These are phyloP conservation scores for Sporisorium graminicola DNA, from an alignment of 1,284 basidiomycete genomes.

Conservation along the genomic window DNA sequence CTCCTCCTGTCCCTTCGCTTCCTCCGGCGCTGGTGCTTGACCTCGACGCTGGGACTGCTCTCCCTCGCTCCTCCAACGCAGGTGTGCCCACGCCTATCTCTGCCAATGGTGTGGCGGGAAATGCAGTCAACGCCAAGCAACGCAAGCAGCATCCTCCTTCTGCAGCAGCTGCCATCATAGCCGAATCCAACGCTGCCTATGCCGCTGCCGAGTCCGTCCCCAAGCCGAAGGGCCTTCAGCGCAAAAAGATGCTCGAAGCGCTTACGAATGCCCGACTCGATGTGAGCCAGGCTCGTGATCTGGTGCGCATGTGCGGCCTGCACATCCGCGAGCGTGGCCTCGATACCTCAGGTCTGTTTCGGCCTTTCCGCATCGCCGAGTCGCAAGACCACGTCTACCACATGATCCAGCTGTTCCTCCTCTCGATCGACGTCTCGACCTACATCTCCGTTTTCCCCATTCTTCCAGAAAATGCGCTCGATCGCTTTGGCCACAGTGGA, in stretches of 20 bases:
- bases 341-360: slow-evolving; percentile 58
- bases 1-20: slow-evolving; percentile 39
- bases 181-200: slow-evolving; percentile 35
- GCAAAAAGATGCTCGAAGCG: slow-evolving; percentile 40
- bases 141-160: slow-evolving; percentile 8
- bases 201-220: slow-evolving; percentile 23
- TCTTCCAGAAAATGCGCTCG: slow-evolving; percentile 33
- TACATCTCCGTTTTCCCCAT: slow-evolving; percentile 53
- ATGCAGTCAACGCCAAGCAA: not conserved
- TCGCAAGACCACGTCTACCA: slow-evolving; percentile 34
- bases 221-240: slow-evolving; percentile 19
- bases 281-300: slow-evolving; percentile 23
- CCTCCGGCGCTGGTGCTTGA: slow-evolving; percentile 43
- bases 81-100: not conserved
- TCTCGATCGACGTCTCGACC: slow-evolving; percentile 42
- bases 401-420: slow-evolving; percentile 57
- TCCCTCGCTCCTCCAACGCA: slow-evolving; percentile 7
- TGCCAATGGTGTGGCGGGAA: not conserved
- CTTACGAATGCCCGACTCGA: slow-evolving; percentile 45
- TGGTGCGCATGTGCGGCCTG: slow-evolving; percentile 43
- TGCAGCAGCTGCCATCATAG: slow-evolving; percentile 42
- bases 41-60: slow-evolving; percentile 34
- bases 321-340: slow-evolving; percentile 55
- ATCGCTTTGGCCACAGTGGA: slow-evolving; percentile 14
- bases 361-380: slow-evolving; percentile 57